Base-by-base conservation (phyloP, 202 grass and related monocot genomes). In the Brachypodium distachyon region DNA sequence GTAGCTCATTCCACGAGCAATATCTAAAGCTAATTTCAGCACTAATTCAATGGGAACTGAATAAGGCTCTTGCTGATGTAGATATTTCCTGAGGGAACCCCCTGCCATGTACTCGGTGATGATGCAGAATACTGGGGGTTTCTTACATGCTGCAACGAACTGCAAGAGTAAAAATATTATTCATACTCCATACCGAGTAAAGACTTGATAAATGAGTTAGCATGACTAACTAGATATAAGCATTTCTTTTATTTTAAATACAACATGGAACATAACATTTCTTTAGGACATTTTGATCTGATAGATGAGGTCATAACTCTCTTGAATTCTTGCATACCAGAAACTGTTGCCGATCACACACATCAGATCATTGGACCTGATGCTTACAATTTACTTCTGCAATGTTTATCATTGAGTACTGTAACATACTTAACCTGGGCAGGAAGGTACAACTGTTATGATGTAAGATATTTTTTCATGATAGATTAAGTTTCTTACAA, bases 141-240 rank as follows among this genome's bases (percentile, higher is more conserved):
- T 99, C 81, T 99, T 99, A 73, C 96, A 96, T 62, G 96, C 92
- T 21, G 96, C 96, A n/a, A 99, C 96, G 32, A 99, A 99, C 96
- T 99, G 82, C 14, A 78, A 67, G 26, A 63, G 13, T 1, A 74
- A 41, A 10, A n/a, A 76, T 17, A 40, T 68, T 25, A 70, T 6
- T 41, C 0, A 47, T 17, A 34, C 49, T 37, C 42, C 56, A 50
- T 58, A 41, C 49, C 1, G 3, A 72, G 66, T 7, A 64, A 16
- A 65, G 29, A 63, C n/a, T 63, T 1, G 7, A 16, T 14, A 56
- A 68, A 84, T 13, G 46, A 41, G 9, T 68, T 38, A n/a, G 5
- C 23, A 61, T 2, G 0, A 26, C 43, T 62, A 61, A 48, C 0
- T 26, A 74, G 27, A n/a, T 53, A 36, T 41, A 63, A 17, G 10